Evolutionary conservation across 164 flowering plant species (phyloP).

Genomic region (Berberis vulgaris): DNA sequence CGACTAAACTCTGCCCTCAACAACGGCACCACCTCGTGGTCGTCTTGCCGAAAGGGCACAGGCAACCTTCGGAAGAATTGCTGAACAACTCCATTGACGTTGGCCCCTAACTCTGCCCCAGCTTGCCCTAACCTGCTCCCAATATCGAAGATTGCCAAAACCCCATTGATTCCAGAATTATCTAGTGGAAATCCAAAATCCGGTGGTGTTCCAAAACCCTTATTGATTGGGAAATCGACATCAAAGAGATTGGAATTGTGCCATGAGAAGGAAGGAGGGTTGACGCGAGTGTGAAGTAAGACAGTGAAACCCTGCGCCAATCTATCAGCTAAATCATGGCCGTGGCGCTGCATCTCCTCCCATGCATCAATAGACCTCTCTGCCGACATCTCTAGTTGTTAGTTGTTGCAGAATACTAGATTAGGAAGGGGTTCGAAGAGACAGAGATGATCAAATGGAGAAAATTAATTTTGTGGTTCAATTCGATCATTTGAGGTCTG

Average conservation of each 20-base stretch:
- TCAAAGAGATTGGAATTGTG: slow-evolving; percentile 49
- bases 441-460: too few relatives aligned
- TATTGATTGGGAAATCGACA: slow-evolving; percentile 39
- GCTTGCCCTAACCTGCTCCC: slow-evolving; percentile 87
- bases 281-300: slow-evolving; percentile 60
- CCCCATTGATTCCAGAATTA: slow-evolving; percentile 43
- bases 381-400: slow-evolving; percentile 22
- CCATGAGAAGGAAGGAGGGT: slow-evolving; percentile 67
- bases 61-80: slow-evolving; percentile 73
- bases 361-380: slow-evolving; percentile 93
- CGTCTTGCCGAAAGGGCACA: slow-evolving; percentile 50
- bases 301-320: slow-evolving; percentile 79
- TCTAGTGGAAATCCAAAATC: slow-evolving; percentile 38
- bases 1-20: slow-evolving; percentile 21
- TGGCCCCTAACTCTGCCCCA: slow-evolving; percentile 79
- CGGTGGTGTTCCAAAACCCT: slow-evolving; percentile 22
- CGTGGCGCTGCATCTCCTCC: slow-evolving; percentile 97
- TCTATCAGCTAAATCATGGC: slow-evolving; percentile 79
- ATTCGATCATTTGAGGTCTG: too few relatives aligned
- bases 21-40: slow-evolving; percentile 20
- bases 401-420: too few relatives aligned
- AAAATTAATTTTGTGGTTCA: too few relatives aligned
- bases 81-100: slow-evolving; percentile 68
- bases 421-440: too few relatives aligned
- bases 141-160: slow-evolving; percentile 70